Base-by-base conservation (phyloP, 352 stramenopile species). In the Globisporangium barbulae region DNA sequence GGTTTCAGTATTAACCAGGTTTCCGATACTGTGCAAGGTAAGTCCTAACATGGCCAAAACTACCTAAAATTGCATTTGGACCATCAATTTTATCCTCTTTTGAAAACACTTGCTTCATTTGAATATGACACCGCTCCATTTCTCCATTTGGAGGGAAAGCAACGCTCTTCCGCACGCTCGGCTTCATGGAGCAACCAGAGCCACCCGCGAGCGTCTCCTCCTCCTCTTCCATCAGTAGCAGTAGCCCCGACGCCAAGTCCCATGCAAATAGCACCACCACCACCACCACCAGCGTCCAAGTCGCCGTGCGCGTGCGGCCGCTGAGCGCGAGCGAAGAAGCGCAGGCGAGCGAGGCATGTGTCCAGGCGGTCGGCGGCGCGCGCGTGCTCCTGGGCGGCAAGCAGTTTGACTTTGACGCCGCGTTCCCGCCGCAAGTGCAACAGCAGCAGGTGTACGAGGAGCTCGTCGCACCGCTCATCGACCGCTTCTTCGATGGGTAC, bases 401-500 rank as follows among this genome's bases (percentile, higher is more conserved):
- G 33, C 74, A 79, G 54, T 96, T 78, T 47, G 86, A 88, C 37
- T 96, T 96, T 49, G 88, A 97, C 65, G 75, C 90, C 8, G 88
- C 81, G 8, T 92, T 96, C 61, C 47, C 74, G 25, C 56, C 73
- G 13, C 55, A 71, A 30, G 33, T 80, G 75, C 54, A 59, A 70
- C 39, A 60, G 4, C 44, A 54, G 31, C 28, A 48, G 25, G 68
- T 97, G 28, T 96, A 88, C 50, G 61, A 76, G 10, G 45, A 53
- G 22, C 70, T 93, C 39, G 76, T 94, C 25, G 50, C 63, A 50
- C 75, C 83, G 21, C 69, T 97, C 37, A 56, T 96, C 5, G 72
- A 91, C 28, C 74, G 89, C 37, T 97, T 95, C 81, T 94, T 99
- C 56, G 79, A 97, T 61, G 94, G 94, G 25, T 98, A 98, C 76